phyloP scores from a whole-genome alignment of 2,329 filamentous ascomycete genomes.

The Colletotrichum falcatum region DNA sequence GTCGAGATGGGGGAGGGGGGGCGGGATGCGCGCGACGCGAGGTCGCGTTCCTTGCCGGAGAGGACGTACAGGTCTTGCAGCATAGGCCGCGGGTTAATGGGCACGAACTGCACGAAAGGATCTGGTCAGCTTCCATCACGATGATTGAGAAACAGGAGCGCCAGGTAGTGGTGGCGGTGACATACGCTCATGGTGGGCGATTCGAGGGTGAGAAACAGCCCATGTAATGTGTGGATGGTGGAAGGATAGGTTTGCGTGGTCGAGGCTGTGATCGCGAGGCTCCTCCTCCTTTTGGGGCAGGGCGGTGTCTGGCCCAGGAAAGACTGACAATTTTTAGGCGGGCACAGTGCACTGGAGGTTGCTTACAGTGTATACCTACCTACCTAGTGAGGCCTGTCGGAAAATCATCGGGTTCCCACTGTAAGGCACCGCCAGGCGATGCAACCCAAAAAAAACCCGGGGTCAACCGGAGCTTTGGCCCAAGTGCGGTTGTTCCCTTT shows the following conservation, averaged over 20 bases:
- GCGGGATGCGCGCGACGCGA: background rate
- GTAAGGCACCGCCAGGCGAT: conserved; percentile 17
- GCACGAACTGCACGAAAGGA: conserved; percentile 75
- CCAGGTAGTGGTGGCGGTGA: background rate
- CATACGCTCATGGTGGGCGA: conserved; percentile 53
- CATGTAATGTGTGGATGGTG: conserved; percentile 39
- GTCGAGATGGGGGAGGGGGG: conserved; percentile 3
- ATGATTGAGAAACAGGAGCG: background rate
- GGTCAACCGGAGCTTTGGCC: conserved; percentile 8
- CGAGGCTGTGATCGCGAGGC: conserved; percentile 39
- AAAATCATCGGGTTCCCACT: conserved; percentile 39
- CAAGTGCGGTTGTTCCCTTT: background rate
- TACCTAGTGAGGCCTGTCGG: conserved; percentile 26
- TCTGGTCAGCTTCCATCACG: background rate
- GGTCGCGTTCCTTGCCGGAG: conserved; percentile 17
- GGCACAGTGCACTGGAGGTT: conserved; percentile 25
- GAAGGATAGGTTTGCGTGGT: conserved; percentile 38
- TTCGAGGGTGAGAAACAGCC: conserved; percentile 40
- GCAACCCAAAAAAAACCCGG: conserved; percentile 28
- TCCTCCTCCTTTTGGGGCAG: conserved; percentile 3
- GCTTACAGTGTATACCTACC: conserved; percentile 10
- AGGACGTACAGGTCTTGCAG: conserved; percentile 85
- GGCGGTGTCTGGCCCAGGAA: background rate
- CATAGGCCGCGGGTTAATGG: conserved; percentile 96
- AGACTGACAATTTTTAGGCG: conserved; percentile 33